A percentile compares a stretch with the other conserved stretches of the same genome.
These are phyloP conservation scores for Jackrogersella multiformis DNA, from an alignment of 495 filamentous ascomycete species.

Conservation along the genomic window DNA sequence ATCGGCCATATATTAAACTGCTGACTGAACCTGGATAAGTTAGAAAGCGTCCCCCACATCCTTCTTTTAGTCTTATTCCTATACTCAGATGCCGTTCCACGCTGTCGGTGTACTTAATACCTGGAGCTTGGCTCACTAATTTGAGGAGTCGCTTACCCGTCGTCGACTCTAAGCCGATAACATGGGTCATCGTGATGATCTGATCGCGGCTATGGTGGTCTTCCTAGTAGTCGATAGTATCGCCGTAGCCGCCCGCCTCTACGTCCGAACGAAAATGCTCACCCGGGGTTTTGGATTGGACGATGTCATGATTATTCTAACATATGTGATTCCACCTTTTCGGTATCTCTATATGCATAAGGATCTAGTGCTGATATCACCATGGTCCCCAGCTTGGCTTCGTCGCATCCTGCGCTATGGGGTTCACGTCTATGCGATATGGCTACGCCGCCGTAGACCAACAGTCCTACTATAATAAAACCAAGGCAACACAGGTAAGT, in stretches of 20 bases:
- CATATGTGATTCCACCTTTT: constrained; percentile 34
- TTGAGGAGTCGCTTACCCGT: constrained; percentile 11
- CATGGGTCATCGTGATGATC: constrained; percentile 38
- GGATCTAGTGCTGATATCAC: constrained; percentile 10
- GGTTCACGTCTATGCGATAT: constrained; percentile 43
- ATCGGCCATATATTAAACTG: background rate
- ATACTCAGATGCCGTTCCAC: constrained; percentile 4
- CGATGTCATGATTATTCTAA: constrained; percentile 41
- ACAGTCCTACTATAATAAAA: constrained; percentile 38
- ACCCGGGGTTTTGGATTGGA: constrained; percentile 41
- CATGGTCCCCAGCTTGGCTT: constrained; percentile 34
- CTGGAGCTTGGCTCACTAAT: constrained; percentile 11
- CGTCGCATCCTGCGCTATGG: constrained; percentile 39
- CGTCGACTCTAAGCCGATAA: background rate
- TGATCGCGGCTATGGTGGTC: constrained; percentile 37
- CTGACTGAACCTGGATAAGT: constrained; percentile 13
- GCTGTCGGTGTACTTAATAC: constrained; percentile 4
- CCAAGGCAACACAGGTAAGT: constrained; percentile 29
- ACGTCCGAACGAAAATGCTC: constrained; percentile 40
- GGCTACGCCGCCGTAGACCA: constrained; percentile 41
- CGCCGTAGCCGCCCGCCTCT: constrained; percentile 38
- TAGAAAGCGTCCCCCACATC: background rate
- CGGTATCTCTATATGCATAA: background rate
- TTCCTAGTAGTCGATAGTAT: constrained; percentile 38
- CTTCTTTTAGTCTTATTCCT: background rate